A percentile compares a stretch with the other conserved stretches of the same genome.
phyloP scores from a whole-genome alignment of 208 protist species.

The Herpetomonas samuelpessoai region DNA sequence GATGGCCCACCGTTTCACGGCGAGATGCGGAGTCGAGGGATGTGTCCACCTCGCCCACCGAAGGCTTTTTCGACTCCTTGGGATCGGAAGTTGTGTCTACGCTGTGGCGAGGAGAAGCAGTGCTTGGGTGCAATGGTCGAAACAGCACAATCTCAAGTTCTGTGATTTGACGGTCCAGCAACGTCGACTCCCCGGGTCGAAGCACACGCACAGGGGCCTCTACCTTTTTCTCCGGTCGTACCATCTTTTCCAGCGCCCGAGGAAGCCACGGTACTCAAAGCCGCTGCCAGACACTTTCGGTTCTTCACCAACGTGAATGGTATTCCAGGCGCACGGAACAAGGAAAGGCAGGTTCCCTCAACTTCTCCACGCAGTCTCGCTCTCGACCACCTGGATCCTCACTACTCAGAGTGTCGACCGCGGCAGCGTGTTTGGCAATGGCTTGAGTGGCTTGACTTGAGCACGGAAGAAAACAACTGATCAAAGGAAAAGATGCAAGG shows the following conservation, averaged over 20 bases:
- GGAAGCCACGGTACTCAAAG: no score
- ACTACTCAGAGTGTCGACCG: no score
- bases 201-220: slow-evolving; percentile 48
- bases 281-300: no score
- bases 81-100: background rate
- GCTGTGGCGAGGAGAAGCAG: slow-evolving; percentile 7
- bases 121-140: slow-evolving; percentile 41
- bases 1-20: background rate
- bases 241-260: slow-evolving; percentile 5
- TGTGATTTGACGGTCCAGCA: slow-evolving; percentile 40
- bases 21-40: background rate
- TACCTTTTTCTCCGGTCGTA: slow-evolving; percentile 27
- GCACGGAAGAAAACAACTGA: no score
- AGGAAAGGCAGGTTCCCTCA: no score
- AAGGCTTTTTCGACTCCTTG: background rate
- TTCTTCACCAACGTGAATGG: no score
- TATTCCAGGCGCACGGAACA: no score
- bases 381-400: no score
- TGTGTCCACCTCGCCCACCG: background rate
- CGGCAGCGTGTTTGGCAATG: no score
- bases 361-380: no score
- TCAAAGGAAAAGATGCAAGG: no score
- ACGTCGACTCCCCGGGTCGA: slow-evolving; percentile 52
- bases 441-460: no score
- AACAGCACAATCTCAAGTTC: slow-evolving; percentile 83